A percentile compares a stretch with the other conserved stretches of the same genome.
phyloP scores from a whole-genome alignment of 768 basidiomycete species.

The Postia placenta region DNA sequence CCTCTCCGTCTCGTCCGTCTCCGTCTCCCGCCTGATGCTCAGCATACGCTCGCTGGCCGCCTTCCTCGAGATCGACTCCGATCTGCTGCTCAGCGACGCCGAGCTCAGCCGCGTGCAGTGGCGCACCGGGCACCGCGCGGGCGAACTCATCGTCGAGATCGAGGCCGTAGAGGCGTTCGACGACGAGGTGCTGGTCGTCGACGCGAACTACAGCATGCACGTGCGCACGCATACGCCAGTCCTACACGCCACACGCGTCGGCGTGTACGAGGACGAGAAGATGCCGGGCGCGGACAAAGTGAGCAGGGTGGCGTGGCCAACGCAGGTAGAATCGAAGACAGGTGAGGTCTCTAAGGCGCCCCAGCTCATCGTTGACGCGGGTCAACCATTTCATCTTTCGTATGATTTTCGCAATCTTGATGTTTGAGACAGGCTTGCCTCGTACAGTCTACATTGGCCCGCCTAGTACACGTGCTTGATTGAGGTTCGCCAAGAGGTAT shows the following conservation, averaged over 20 bases:
- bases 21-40: conserved; percentile 34
- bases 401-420: too few species aligned
- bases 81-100: conserved; percentile 38
- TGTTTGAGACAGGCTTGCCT: too few species aligned
- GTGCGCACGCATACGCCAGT: not conserved
- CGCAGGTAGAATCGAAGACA: too few species aligned
- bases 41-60: conserved; percentile 38
- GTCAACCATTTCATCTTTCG: too few species aligned
- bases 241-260: conserved; percentile 10
- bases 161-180: conserved; percentile 7
- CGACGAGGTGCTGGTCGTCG: conserved; percentile 5
- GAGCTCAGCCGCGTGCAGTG: conserved; percentile 37
- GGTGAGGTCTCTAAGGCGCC: too few species aligned
- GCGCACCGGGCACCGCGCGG: conserved; percentile 8
- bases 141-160: conserved; percentile 17
- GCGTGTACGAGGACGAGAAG: conserved; percentile 6
- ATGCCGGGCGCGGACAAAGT: not conserved
- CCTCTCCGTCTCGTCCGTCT: conserved; percentile 18
- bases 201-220: not conserved
- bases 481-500: too few species aligned
- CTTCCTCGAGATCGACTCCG: conserved; percentile 32
- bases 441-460: too few species aligned
- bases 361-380: too few species aligned
- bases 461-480: too few species aligned
- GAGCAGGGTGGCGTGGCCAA: too few species aligned